A percentile compares a stretch with the other conserved stretches of the same genome.
phyloP scores from a whole-genome alignment of 176 grass and related monocot genomes.

The Eragrostis curvula region DNA sequence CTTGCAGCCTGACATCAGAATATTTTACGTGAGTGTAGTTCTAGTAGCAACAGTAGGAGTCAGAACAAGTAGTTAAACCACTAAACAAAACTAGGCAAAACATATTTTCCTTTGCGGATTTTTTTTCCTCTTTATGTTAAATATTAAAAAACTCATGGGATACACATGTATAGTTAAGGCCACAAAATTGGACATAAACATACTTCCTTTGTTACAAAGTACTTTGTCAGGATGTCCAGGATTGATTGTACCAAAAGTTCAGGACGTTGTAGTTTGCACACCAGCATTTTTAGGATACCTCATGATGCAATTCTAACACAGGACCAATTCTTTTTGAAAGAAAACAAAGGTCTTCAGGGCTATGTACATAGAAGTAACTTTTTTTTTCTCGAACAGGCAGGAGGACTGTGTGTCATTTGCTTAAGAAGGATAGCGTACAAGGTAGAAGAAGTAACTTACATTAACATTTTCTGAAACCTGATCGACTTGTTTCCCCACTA shows the following conservation, averaged over 20 bases:
- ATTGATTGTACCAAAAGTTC: background rate
- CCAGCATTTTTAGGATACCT: background rate
- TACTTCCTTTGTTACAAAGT: background rate
- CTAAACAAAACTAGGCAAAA: constrained; percentile 17
- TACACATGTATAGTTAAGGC: background rate
- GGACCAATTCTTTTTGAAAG: background rate
- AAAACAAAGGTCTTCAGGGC: background rate
- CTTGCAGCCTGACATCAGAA: constrained; percentile 68
- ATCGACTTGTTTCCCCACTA: constrained; percentile 81
- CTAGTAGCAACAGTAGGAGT: constrained; percentile 5
- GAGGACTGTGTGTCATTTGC: too few species aligned
- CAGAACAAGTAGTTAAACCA: constrained; percentile 1
- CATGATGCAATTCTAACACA: background rate
- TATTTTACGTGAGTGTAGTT: constrained; percentile 29
- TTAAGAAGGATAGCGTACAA: background rate
- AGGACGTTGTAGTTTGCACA: background rate
- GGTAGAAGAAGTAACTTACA: constrained; percentile 59
- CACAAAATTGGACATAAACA: background rate
- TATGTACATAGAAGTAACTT: background rate
- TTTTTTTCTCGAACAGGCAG: too few species aligned
- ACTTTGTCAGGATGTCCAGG: background rate
- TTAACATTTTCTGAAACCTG: constrained; percentile 81
- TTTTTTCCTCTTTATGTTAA: background rate
- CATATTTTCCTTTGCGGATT: background rate
- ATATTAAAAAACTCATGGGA: background rate